Conservation (phyloP, 116 monocot genomes). For the Dioscorea cayenensis region DNA sequence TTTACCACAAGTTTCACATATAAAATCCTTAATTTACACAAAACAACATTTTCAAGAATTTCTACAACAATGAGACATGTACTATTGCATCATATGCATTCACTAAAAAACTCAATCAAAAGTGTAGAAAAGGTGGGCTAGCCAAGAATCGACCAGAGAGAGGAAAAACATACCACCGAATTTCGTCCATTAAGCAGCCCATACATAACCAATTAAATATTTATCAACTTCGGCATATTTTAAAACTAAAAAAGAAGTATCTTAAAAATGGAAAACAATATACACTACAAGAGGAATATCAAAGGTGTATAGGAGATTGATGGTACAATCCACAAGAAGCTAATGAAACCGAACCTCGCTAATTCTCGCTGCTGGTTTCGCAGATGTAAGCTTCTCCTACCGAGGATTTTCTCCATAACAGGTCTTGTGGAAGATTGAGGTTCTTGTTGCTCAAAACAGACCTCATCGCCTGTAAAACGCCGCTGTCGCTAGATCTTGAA, state of each 20-base stretch:
- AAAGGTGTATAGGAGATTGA: neutral
- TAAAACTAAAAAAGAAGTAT: too few relatives aligned
- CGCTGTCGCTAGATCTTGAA: constrained; percentile 80
- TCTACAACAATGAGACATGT: too few relatives aligned
- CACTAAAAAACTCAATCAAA: too few relatives aligned
- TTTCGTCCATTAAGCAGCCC: too few relatives aligned
- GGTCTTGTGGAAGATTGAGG: constrained; percentile 34
- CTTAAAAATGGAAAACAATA: neutral
- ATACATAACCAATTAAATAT: too few relatives aligned
- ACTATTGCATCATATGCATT: too few relatives aligned
- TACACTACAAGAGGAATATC: neutral
- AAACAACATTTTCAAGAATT: too few relatives aligned
- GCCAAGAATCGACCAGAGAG: neutral
- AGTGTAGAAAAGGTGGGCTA: too few relatives aligned
- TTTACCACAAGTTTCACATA: too few relatives aligned
- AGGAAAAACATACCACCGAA: too few relatives aligned
- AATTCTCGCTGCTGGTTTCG: constrained; percentile 59
- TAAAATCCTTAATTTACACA: too few relatives aligned
- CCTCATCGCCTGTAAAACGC: constrained; percentile 70
- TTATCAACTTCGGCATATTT: too few relatives aligned
- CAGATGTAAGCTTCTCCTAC: constrained; percentile 67
- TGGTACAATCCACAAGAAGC: neutral
- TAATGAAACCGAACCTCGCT: constrained; percentile 58
- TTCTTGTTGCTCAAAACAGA: constrained; percentile 52
- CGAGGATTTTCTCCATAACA: constrained; percentile 66